Base-by-base conservation (phyloP, 2,329 filamentous ascomycete genomes). In the Stemphylium lycopersici region DNA sequence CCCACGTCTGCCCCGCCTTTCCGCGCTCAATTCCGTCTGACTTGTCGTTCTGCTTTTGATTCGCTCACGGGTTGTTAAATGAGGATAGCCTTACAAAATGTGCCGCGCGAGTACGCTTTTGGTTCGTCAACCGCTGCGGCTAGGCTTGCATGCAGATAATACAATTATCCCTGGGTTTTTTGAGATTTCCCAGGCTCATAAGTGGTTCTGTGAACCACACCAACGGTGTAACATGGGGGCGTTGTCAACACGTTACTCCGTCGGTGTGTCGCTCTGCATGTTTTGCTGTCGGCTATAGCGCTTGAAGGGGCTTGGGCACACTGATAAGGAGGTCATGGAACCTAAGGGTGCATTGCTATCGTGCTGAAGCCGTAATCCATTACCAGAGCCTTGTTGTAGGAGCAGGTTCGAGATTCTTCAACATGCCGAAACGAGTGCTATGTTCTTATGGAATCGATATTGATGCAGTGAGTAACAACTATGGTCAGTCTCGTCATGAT, bases 401-500 rank as follows among this genome's bases (percentile, higher is more conserved):
- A 6, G 4, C 20, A 36, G n/a, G 4, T 24, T 3, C 10, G 12
- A 16, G 18, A 8, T 15, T 15, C 3, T 6, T 34, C 40, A 66
- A 15, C n/a, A 72, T 71, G 67, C 61, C 63, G 11, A 78, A 77
- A 56, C 59, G 76, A 50, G 74, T 75, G 2, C 65, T 78, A 2
- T 73, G 76, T 20, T 67, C 71, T 22, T 78, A 78, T 56, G 75
- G 76, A 40, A 71, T 78, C 51, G 76, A 79, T 52, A 68, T 78
- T n/a, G 76, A 78, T 56, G 75, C 75, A 18, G 74, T 76, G 6
- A 54, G 51, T 49, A 33, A 49, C 38, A 22, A 10, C 5, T 34
- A 2, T 41, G 42, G 4, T 1, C 8, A 13, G 13, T 37, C 7
- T 8, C 2, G 13, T 11, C 8, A 24, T 10, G 20, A 37, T 1